Base-by-base conservation (phyloP, 2,329 filamentous ascomycete species). In the Scedosporium dehoogii region DNA sequence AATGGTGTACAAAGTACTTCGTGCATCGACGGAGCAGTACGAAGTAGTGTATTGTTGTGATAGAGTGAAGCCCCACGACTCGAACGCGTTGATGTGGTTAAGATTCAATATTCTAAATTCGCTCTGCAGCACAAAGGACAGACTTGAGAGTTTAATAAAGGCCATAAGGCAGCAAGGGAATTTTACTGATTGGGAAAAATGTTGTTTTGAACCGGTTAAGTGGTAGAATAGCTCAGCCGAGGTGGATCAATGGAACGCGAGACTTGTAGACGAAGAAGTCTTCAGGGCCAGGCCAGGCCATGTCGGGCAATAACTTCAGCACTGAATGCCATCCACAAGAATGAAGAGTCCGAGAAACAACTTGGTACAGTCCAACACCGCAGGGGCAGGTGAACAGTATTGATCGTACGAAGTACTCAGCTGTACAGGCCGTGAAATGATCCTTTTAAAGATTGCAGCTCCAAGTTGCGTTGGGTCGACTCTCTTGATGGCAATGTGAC, bases 141-240 rank as follows among this genome's bases (percentile, higher is more conserved):
- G 44, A 48, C 16, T 18, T n/a, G 16, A 6, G 44, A 48, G n/a
- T 2, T 18, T 48, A 48, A 48, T 48, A 21, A 48, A 21, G 18
- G n/a, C 14, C 16, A 18, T 48, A 48, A 48, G 9, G 44, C 44
- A 48, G 44, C 33, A 48, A 7, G 16, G 44, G 21, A 21, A 7
- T 23, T 55, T 23, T 23, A 27, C 21, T 18, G 27, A 48, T 48
- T 48, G 51, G 33, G 23, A 27, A 27, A 21, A 27, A 55, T 55
- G 51, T 55, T 18, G 51, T 55, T 55, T 55, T 55, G 18, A 10
- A 23, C 51, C 51, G 51, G 51, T 55, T 55, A 55, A 55, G 51
- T 55, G 51, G 51, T 18, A 55, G 51, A 55, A 55, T 55, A 55
- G 23, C 51, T 55, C 51, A 55, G 51, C 51, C 51, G 51, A 55